Evolutionary conservation across 352 stramenopile genomes (phyloP), one percentile per base, ranked within the genome.

Genomic region (Phytopythium cucurbitacearum): DNA sequence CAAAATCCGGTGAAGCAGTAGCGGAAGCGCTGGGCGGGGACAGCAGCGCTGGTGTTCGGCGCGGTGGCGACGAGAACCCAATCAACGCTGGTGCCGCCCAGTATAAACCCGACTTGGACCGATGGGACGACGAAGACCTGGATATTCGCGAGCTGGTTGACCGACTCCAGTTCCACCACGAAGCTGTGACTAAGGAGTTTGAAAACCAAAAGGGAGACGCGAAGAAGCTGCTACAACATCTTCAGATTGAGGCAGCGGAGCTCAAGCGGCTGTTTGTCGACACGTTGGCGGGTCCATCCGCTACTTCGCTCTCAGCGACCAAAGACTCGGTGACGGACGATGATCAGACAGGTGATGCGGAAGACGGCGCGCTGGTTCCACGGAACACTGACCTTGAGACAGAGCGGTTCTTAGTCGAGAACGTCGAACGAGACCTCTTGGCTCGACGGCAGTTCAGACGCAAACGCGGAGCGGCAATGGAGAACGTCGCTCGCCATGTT

Each of bases 91-190:
- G 33, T 45, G 6, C 39, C 1, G 52, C 53, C 16, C 66, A 75
- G 33, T 89, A 89, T 39, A 43, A 81, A 10, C 60, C 76, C 11
- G 76, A 90, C 15, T 67, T 90, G 12, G 68, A 53, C 4, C 72
- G 75, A 1, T 91, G 83, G 80, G 73, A 85, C 43, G 79, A 91
- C 21, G 83, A 94, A 59, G 80, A 89, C 34, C 33, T 90, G 40
- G 80, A 88, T 21, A 46, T 94, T 6, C 78, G 80, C 4, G 79
- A 91, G 21, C 71, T 94, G 1, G 68, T 91, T 0, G 80, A 94
- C 43, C 69, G 80, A 16, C 51, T 94, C 40, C 80, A 91, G 51
- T 83, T 80, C 40, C 80, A 94, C 46, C 83, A 94, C 55, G 83
- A 94, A 48, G 68, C 71, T 3, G 79, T 90, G 21, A 64, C 76